Base-by-base conservation (phyloP, 306 rosid genomes). In the Citrullus mucosospermus region DNA sequence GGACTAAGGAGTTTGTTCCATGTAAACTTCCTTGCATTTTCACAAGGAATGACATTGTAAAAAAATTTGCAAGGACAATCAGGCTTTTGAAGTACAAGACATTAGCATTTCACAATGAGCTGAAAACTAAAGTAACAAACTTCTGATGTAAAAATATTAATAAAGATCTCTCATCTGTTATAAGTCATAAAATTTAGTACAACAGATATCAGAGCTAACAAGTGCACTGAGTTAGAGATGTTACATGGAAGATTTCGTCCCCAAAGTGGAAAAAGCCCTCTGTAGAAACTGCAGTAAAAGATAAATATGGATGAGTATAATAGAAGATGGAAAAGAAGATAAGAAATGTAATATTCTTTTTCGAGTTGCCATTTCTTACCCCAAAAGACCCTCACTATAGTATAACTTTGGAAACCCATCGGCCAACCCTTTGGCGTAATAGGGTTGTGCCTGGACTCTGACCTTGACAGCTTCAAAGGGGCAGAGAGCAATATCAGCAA, bases 191-290 rank as follows among this genome's bases (percentile, higher is more conserved):
- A 44, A 44, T 10, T 41, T 6, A 2, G 11, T 38, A 13, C 50
- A 36, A 60, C 61, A 20, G 76, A 72, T 63, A 53, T 69, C 43
- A 78, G 34, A 48, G 57, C n/a, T 39, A 73, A 54, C 15, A 18
- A 18, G 74, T 43, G 36, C 43, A 83, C 50, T 11, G 80, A 50
- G 36, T 75, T 11, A 78, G 86, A 84, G 78, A 85, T 51, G 59
- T 85, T 87, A 89, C 93, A 91, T 85, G 96, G 96, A 82, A 91
- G 87, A 86, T 89, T 91, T 78, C 96, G 90, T 75, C 92, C 88
- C 96, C 96, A 90, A 65, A 90, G 85, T 77, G 96, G 92, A 56
- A 87, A 67, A 83, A 88, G 86, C 18, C 96, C 92, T 79, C 78
- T 78, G 81, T 85, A 90, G 75, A 88, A 87, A 82, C 95, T 90